Conservation (phyloP, 31 red algal genomes). For the Bonnemaisonia californica region DNA sequence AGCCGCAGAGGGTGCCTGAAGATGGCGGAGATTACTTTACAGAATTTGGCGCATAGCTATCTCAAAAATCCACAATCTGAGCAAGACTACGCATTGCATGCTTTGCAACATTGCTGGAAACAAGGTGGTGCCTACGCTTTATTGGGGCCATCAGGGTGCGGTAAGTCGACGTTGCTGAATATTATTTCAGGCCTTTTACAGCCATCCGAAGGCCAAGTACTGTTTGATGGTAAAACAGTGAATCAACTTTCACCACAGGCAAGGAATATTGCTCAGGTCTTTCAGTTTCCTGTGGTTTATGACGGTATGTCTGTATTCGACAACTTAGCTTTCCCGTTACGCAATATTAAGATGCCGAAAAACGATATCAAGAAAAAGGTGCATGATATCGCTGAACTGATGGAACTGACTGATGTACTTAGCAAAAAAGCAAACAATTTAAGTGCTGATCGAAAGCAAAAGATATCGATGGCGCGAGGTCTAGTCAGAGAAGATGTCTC, state of each 20-base stretch:
- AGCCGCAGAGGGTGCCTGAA: too few relatives aligned
- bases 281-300: not conserved
- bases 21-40: too few relatives aligned
- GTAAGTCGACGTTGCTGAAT: constrained; percentile 49
- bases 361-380: not conserved
- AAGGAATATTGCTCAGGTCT: constrained; percentile 3
- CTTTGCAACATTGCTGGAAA: too few relatives aligned
- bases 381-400: not conserved
- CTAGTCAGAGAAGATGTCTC: constrained; percentile 55
- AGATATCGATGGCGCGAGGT: constrained; percentile 59
- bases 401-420: constrained; percentile 18
- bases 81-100: too few relatives aligned
- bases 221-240: constrained; percentile 5
- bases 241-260: not conserved
- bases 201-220: constrained; percentile 11
- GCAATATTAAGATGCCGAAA: not conserved
- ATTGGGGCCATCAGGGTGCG: constrained; percentile 37
- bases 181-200: constrained; percentile 52
- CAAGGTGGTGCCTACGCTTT: not conserved
- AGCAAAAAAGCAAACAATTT: constrained; percentile 50
- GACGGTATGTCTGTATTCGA: not conserved
- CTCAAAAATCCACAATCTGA: too few relatives aligned
- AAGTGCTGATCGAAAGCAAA: constrained; percentile 48
- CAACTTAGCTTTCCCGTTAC: constrained; percentile 1
- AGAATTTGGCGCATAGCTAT: too few relatives aligned